These are phyloP conservation scores for Lactarius psammicola DNA, from an alignment of 768 basidiomycete genomes.

Conservation along the genomic window DNA sequence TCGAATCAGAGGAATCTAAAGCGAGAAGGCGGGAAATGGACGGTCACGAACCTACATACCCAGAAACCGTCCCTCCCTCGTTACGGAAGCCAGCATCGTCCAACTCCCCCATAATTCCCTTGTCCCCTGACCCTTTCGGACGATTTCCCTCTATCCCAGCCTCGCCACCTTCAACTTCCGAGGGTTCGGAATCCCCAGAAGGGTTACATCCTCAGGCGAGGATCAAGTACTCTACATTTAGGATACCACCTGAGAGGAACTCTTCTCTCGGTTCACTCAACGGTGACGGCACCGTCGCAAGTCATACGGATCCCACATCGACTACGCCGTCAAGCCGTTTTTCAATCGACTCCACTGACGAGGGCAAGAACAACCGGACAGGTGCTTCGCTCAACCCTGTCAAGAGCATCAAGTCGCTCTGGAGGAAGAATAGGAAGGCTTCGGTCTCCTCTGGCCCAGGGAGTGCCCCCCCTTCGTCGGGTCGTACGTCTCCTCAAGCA, in stretches of 20 bases:
- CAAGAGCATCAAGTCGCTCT: slow-evolving; percentile 70
- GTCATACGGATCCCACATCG: slow-evolving; percentile 19
- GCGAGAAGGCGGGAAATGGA: slow-evolving; percentile 45
- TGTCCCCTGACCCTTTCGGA: slow-evolving; percentile 84
- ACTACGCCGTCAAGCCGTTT: slow-evolving; percentile 50
- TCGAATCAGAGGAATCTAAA: slow-evolving; percentile 44
- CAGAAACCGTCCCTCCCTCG: slow-evolving; percentile 38
- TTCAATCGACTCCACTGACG: slow-evolving; percentile 67
- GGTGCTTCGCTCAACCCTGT: slow-evolving; percentile 65
- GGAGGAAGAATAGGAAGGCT: slow-evolving; percentile 69
- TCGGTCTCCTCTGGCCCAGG: slow-evolving; percentile 38
- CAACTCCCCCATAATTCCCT: slow-evolving; percentile 67
- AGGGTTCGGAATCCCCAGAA: slow-evolving; percentile 9
- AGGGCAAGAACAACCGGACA: slow-evolving; percentile 34
- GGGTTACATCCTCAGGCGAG: background rate
- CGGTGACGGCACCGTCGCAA: slow-evolving; percentile 7
- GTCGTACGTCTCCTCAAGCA: slow-evolving; percentile 3
- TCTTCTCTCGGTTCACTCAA: background rate
- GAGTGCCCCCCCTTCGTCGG: slow-evolving; percentile 16
- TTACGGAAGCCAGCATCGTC: slow-evolving; percentile 32
- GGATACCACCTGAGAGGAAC: slow-evolving; percentile 14
- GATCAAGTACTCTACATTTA: slow-evolving; percentile 14
- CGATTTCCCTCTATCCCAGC: slow-evolving; percentile 53
- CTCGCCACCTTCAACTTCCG: slow-evolving; percentile 6
- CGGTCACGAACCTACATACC: slow-evolving; percentile 50